Evolutionary conservation across 2,329 filamentous ascomycete species (phyloP), one percentile per base, ranked within the genome.

Genomic region (Sporothrix protearum): DNA sequence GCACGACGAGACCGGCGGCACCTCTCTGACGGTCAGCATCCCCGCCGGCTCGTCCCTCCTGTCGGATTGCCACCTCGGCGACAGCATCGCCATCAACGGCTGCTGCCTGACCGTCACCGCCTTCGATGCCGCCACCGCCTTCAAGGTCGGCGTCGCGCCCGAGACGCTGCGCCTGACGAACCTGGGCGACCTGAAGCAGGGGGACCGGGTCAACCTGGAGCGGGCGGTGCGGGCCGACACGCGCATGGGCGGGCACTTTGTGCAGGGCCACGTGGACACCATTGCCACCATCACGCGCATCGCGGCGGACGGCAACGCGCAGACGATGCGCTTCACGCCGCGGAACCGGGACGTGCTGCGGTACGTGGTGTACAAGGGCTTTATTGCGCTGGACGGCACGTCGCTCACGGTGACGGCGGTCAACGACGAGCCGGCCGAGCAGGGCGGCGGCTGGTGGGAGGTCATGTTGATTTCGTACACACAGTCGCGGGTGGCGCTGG

Each of bases 401-500:
- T 97, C 94, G 79, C 83, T 99, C 84, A 99, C 96, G 0, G 87
- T 99, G 1, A 98, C 95, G 2, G 86, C 88, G 75, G 95, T 98
- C 39, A 83, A 95, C 77, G 95, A 97, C 80, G 86, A 79, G 3
- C 64, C 64, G 1, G 87, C 89, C 80, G 86, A 78, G 3, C 87
- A 89, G 75, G 73, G 47, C 61, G 69, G 61, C 45, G 90, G 91
- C 55, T 96, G 93, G 80, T 97, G 91, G 88, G 96, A 98, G 86
- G 91, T 99, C 67, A 99, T 99, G 96, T 85, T 99, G 73, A 97
- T 99, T 80, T 88, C 92, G 9, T 99, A 99, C 81, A 97, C 96
- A 12, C 96, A 98, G 83, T 93, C 95, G 81, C 92, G 92, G 80
- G 90, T 99, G 19, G 91, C 97, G 19, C 89, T 93, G 74, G 92